Evolutionary conservation across 371 early-diverging fungal genomes (phyloP), one percentile per base, ranked within the genome.

Genomic region (Blakeslea trispora): DNA sequence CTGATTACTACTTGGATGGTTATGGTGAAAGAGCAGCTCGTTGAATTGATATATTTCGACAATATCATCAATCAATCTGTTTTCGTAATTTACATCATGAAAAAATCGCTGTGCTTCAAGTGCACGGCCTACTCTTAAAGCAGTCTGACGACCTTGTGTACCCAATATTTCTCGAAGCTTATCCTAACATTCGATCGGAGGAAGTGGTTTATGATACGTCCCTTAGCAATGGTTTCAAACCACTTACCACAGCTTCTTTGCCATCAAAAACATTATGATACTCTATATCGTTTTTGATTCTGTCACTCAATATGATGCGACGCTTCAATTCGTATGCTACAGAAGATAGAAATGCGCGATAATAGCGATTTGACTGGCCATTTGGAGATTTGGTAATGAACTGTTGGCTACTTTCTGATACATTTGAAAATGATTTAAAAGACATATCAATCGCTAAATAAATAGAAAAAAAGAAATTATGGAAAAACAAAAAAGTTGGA

Each of bases 191-290:
- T 28, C 28, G 28, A 28, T 19, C 22, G 45, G 37, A 37, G 11
- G 11, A 10, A 37, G 14, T 48, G 10, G 28, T 28, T 28, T 28
- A 28, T 28, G 28, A 28, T 28, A 28, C 7, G 5, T 28, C 28
- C 28, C 3, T 28, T 28, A 7, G 28, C 7, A 28, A 28, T 7
- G 28, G 7, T 28, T 28, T 28, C 28, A 28, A 28, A 7, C 3
- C 7, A 28, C 28, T 45, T 79, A 88, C 93, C 57, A 94, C 91
- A 14, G 89, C 93, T 23, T 91, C 90, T 56, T 83, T 74, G 15
- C 94, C 96, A 40, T 85, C 81, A 71, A 94, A 93, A 55, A 87
- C 87, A 55, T 85, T 81, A 35, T 74, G 81, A 66, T 94, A 91
- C 66, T 91, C 89, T 19, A 94, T 74, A 8, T 77, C 81, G 61